Evolutionary conservation across 148 eudicot genomes (phyloP).

Genomic region (Hydrangea macrophylla): DNA sequence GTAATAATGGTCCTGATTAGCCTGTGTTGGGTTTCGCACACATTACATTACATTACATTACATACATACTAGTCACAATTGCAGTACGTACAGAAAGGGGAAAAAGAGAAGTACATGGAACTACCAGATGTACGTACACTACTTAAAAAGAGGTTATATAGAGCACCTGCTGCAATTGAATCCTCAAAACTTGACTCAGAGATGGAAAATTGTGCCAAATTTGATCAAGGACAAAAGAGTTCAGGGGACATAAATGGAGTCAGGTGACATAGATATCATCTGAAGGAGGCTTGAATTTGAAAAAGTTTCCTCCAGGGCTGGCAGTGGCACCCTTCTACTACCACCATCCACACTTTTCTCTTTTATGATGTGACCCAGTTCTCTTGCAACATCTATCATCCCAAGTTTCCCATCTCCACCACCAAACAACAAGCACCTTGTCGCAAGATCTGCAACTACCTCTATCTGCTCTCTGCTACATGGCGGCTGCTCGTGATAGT

Average conservation of each 20-base stretch:
- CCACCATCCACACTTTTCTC: slow-evolving; percentile 48
- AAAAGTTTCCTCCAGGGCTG: slow-evolving; percentile 70
- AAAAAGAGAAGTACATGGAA: too few species aligned
- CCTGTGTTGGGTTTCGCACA: too few species aligned
- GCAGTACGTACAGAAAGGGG: too few species aligned
- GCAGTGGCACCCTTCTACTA: slow-evolving; percentile 49
- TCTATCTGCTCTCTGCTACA: slow-evolving; percentile 61
- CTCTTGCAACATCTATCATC: slow-evolving; percentile 67
- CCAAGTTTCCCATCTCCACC: slow-evolving; percentile 56
- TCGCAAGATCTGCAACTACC: slow-evolving; percentile 65
- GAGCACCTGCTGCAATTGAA: too few species aligned
- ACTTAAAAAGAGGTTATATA: too few species aligned
- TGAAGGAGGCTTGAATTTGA: slow-evolving; percentile 89
- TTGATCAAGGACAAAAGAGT: background rate
- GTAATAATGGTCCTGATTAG: too few species aligned
- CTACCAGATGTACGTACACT: too few species aligned
- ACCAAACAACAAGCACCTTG: slow-evolving; percentile 75
- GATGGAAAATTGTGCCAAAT: background rate
- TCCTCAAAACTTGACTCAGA: too few species aligned
- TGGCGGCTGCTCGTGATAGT: slow-evolving; percentile 70
- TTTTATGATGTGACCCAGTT: slow-evolving; percentile 47
- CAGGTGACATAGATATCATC: slow-evolving; percentile 92
- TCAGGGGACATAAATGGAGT: slow-evolving; percentile 63
- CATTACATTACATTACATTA: too few species aligned
- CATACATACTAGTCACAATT: too few species aligned